Percentiles rank a stretch among this genome's conserved stretches.
Conservation (phyloP, 2,329 filamentous ascomycete genomes). For the Xylaria sp. region DNA sequence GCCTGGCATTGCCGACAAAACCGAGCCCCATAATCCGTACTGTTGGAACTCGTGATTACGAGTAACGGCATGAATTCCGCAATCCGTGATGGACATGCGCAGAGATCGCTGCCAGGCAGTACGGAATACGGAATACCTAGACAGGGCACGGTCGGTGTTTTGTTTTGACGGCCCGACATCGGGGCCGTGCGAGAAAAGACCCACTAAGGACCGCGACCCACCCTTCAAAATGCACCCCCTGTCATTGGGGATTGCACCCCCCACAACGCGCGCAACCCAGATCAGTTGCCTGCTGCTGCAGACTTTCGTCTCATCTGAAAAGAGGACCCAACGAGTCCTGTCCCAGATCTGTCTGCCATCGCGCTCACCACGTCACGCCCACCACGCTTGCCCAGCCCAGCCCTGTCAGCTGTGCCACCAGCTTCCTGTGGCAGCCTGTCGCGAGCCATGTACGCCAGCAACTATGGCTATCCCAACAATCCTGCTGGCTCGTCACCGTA, state of each 20-base stretch:
- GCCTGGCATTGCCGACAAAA: too few relatives aligned
- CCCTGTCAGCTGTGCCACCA: slow-evolving; percentile 30
- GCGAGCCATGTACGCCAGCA: slow-evolving; percentile 50
- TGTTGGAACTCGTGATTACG: background rate
- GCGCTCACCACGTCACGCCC: slow-evolving; percentile 15
- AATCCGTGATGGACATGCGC: too few relatives aligned
- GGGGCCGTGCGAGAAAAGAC: background rate
- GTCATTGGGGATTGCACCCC: slow-evolving; percentile 27
- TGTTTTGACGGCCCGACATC: background rate
- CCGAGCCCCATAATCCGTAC: too few relatives aligned
- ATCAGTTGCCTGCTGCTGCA: slow-evolving; percentile 14
- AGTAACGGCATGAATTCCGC: background rate
- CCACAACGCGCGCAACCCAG: slow-evolving; percentile 30
- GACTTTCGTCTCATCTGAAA: slow-evolving; percentile 25
- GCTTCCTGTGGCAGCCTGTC: slow-evolving; percentile 28
- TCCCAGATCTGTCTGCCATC: slow-evolving; percentile 26
- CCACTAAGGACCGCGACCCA: background rate
- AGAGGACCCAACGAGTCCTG: slow-evolving; percentile 25
- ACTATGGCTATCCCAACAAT: slow-evolving; percentile 51
- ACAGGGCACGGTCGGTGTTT: background rate
- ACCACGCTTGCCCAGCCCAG: slow-evolving; percentile 21
- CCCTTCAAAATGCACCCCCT: slow-evolving; percentile 18
- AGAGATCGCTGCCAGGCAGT: background rate
- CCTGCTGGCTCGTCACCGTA: slow-evolving; percentile 43
- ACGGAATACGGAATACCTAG: background rate